These are phyloP conservation scores for Borealophlyctis nickersoniae DNA, from an alignment of 192 early-diverging fungal genomes.

Conservation along the genomic window DNA sequence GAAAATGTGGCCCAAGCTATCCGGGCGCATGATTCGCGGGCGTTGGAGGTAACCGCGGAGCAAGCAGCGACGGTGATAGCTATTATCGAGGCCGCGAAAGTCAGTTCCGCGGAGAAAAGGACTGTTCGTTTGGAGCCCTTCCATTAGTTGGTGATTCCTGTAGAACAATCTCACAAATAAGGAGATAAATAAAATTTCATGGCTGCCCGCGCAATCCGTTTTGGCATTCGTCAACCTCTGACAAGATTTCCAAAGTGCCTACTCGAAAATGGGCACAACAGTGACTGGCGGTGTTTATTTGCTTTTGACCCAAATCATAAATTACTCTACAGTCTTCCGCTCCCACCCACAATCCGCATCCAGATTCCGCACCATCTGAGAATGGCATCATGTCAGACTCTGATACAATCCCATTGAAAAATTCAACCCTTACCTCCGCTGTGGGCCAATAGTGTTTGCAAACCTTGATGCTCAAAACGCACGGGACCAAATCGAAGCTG, in stretches of 20 bases:
- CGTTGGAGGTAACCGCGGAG: conserved; percentile 59
- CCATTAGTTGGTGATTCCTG: too few species aligned
- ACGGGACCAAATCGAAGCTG: conserved; percentile 73
- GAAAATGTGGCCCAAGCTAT: conserved; percentile 64
- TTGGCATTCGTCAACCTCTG: too few species aligned
- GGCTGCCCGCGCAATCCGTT: too few species aligned
- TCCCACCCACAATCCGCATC: background rate
- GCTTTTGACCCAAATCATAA: background rate
- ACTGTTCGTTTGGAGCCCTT: conserved; percentile 49
- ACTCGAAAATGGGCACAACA: too few species aligned
- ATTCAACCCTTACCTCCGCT: conserved; percentile 22
- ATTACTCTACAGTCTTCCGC: background rate
- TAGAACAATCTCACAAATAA: too few species aligned
- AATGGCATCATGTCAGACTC: background rate
- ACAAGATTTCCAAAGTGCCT: too few species aligned
- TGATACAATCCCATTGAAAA: background rate
- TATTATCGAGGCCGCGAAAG: conserved; percentile 65
- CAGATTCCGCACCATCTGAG: background rate
- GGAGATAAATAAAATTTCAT: too few species aligned
- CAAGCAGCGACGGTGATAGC: conserved; percentile 65
- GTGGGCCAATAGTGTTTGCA: conserved; percentile 68
- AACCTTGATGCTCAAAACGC: conserved; percentile 69
- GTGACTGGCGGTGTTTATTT: background rate
- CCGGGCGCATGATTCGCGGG: conserved; percentile 26
- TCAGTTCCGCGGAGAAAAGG: conserved; percentile 55